A percentile compares a stretch with the other conserved stretches of the same genome.
phyloP scores from a whole-genome alignment of 192 early-diverging fungal species.

The Coemansia sp. region DNA sequence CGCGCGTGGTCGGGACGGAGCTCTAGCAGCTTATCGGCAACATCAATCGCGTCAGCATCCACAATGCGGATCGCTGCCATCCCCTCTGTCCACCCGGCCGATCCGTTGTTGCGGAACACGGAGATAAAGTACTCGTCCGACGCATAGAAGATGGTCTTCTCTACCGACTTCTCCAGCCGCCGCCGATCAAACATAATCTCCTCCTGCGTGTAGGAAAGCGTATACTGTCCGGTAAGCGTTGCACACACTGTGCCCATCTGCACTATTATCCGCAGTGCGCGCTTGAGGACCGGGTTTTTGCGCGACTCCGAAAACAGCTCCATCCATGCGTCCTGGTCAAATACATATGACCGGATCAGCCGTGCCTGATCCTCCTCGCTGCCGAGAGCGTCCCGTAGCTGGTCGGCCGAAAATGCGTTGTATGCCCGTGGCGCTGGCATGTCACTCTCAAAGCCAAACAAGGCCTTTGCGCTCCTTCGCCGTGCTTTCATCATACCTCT shows the following conservation, averaged over 20 bases:
- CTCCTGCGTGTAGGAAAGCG: constrained; percentile 42
- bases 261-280: constrained; percentile 48
- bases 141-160: constrained; percentile 42
- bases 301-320: constrained; percentile 38
- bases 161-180: constrained; percentile 38
- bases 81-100: constrained; percentile 51
- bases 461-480: constrained; percentile 46
- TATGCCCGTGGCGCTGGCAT: constrained; percentile 50
- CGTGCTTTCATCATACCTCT: constrained; percentile 40
- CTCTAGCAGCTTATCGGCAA: constrained; percentile 42
- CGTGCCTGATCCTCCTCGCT: constrained; percentile 46
- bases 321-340: constrained; percentile 43
- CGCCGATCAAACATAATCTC: constrained; percentile 43
- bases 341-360: constrained; percentile 42
- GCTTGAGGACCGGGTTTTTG: constrained; percentile 50
- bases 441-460: constrained; percentile 50
- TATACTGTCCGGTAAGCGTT: constrained; percentile 48
- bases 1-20: constrained; percentile 44
- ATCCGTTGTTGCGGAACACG: constrained; percentile 54
- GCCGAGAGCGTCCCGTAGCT: constrained; percentile 40
- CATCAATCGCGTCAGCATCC: constrained; percentile 38
- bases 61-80: constrained; percentile 48
- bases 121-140: constrained; percentile 48
- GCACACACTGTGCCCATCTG: constrained; percentile 53
- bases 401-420: constrained; percentile 39